These are phyloP conservation scores for carrot (Daucus carota) DNA, from an alignment of 129 eudicot species.

Conservation along the genomic window DH1_v3.0 NC_030385.2:28464501-28465000, in stretches of 20 bases:
- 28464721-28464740: not conserved
- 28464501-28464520: slow-evolving; percentile 49
- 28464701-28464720: slow-evolving; percentile 31
- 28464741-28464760: not conserved
- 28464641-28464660: slow-evolving; percentile 67
- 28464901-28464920: slow-evolving; percentile 25
- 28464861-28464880: no score
- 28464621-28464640: slow-evolving; percentile 51
- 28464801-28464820: no score
- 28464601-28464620: slow-evolving; percentile 23
- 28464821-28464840: not conserved
- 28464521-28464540: slow-evolving; percentile 40
- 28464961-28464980: not conserved
- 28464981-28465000: not conserved
- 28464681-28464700: slow-evolving; percentile 66
- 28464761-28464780: not conserved
- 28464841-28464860: not conserved
- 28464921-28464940: slow-evolving; percentile 27
- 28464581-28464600: not conserved
- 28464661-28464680: slow-evolving; percentile 81
- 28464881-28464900: not conserved
- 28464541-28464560: not conserved
- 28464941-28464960: slow-evolving; percentile 14
- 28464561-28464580: not conserved
- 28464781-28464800: no score